phyloP scores from a whole-genome alignment of 1,139 yeast species.

The Yamadazyma diddensiae region DNA sequence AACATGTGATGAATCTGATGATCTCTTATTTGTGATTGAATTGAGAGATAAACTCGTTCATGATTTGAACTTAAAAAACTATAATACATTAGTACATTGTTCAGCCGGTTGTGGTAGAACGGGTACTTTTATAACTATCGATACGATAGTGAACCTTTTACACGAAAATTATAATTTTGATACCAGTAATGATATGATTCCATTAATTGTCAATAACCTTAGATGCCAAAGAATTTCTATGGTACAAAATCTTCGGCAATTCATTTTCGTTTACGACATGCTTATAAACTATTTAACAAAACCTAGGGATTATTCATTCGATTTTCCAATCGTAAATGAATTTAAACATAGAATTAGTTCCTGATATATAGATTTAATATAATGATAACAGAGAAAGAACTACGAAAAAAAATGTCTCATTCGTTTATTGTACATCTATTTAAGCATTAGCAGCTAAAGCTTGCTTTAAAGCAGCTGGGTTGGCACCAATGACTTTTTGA shows the following conservation, averaged over 20 bases:
- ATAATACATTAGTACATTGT: conserved; percentile 71
- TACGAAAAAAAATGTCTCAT: not conserved
- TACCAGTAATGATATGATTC: conserved; percentile 33
- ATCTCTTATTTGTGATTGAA: conserved; percentile 39
- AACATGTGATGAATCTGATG: conserved; percentile 28
- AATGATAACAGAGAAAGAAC: conserved; percentile 1
- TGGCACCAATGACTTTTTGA: conserved; percentile 81
- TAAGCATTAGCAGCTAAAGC: conserved; percentile 58
- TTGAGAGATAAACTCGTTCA: conserved; percentile 35
- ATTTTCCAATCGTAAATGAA: conserved; percentile 4
- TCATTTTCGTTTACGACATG: conserved; percentile 64
- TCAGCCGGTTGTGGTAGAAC: conserved; percentile 94
- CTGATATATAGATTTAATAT: conserved; percentile 1
- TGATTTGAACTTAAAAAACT: conserved; percentile 13
- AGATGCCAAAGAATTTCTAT: conserved; percentile 74
- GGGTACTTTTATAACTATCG: conserved; percentile 79
- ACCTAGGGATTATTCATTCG: not conserved
- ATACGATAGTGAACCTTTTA: conserved; percentile 49
- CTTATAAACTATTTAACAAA: conserved; percentile 22
- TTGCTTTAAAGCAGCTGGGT: conserved; percentile 76
- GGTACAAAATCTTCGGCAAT: conserved; percentile 81
- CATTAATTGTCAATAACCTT: conserved; percentile 53
- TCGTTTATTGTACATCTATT: conserved; percentile 7
- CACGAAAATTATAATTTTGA: conserved; percentile 10
- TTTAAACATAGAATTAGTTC: conserved; percentile 4